Evolutionary conservation across 331 rosid species (phyloP).

Genomic region (Dryas integrifolia): DNA sequence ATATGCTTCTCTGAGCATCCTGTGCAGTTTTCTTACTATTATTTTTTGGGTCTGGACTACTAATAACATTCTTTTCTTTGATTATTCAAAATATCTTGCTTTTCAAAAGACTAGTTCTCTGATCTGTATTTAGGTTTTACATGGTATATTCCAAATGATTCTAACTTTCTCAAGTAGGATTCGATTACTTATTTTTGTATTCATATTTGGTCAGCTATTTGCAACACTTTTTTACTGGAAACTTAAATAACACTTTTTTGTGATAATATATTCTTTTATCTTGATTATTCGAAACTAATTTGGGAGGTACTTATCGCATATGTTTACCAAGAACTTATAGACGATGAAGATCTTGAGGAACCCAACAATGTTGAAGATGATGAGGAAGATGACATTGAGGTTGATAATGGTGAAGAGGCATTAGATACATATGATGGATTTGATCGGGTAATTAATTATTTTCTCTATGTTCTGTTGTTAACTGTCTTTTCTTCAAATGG

Average conservation of each 20-base stretch:
- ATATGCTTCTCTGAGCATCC: background rate
- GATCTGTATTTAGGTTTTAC: too few species aligned
- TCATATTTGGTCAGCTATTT: background rate
- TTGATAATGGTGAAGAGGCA: slow-evolving; percentile 65
- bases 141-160: too few species aligned
- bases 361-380: slow-evolving; percentile 53
- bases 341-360: slow-evolving; percentile 47
- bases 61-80: too few species aligned
- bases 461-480: slow-evolving; percentile 16
- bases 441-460: slow-evolving; percentile 41
- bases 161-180: background rate
- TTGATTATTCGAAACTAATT: slow-evolving; percentile 9
- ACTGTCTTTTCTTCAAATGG: slow-evolving; percentile 1
- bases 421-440: slow-evolving; percentile 48
- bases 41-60: background rate
- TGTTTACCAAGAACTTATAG: slow-evolving; percentile 26
- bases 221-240: background rate
- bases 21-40: background rate
- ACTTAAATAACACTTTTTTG: background rate
- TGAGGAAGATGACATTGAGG: slow-evolving; percentile 50
- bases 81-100: background rate
- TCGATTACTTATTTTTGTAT: background rate
- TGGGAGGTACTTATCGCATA: slow-evolving; percentile 6
- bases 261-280: background rate
- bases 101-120: background rate